phyloP scores from a whole-genome alignment of 441 rosid genomes.

The Erodium chrysanthum region DNA sequence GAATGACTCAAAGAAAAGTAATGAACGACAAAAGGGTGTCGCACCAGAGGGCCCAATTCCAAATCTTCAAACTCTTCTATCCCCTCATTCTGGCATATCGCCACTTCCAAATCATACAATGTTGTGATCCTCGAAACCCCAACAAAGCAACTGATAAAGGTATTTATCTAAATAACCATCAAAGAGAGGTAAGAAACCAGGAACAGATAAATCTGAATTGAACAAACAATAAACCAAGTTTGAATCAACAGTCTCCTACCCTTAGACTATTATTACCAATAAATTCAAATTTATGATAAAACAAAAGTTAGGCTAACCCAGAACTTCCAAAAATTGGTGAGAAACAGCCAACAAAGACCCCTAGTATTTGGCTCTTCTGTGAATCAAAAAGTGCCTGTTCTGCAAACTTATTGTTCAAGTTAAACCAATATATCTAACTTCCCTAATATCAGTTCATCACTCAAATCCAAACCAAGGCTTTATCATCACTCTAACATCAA shows the following conservation, averaged over 20 bases:
- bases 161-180: conserved; percentile 52
- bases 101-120: conserved; percentile 72
- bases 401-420: too few relatives aligned
- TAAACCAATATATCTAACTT: too few relatives aligned
- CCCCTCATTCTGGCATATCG: conserved; percentile 67
- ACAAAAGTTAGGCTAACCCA: background rate
- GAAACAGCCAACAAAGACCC: background rate
- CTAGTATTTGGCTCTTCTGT: background rate
- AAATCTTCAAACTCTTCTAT: conserved; percentile 59
- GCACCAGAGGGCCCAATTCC: conserved; percentile 69
- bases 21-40: conserved; percentile 64
- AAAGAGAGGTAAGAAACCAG: background rate
- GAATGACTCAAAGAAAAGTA: conserved; percentile 45
- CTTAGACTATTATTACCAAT: background rate
- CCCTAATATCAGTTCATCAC: too few relatives aligned
- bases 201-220: conserved; percentile 3
- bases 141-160: conserved; percentile 82
- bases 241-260: background rate
- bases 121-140: conserved; percentile 66
- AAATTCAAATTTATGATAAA: background rate
- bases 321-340: background rate
- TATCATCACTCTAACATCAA: too few relatives aligned
- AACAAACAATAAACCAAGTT: background rate
- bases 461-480: too few relatives aligned
- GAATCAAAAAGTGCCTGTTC: conserved; percentile 4